Conservation (phyloP, 371 early-diverging fungal genomes). For the Gilbertella persicaria region DNA sequence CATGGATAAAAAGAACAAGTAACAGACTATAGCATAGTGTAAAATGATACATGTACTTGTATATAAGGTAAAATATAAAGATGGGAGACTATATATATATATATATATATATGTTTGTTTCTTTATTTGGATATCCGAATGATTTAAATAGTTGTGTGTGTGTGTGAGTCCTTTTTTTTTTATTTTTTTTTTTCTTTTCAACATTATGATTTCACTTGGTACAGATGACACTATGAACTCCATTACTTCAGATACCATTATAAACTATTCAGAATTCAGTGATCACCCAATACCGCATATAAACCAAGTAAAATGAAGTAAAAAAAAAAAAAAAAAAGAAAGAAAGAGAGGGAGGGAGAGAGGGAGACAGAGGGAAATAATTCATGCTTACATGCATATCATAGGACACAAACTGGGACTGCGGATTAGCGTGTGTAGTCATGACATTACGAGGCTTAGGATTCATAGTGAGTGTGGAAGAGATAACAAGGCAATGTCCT, state of each 20-base stretch:
- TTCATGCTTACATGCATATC: no score
- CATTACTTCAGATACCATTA: constrained; percentile 12
- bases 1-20: no score
- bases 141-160: no score
- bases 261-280: constrained; percentile 33
- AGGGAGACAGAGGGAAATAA: neutral
- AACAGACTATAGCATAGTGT: no score
- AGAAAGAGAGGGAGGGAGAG: neutral
- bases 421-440: constrained; percentile 82
- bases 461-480: constrained; percentile 39
- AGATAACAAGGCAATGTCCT: constrained; percentile 45
- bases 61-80: no score
- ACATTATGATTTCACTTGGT: constrained; percentile 27
- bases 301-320: constrained; percentile 24
- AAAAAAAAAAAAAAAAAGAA: neutral
- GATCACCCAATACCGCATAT: constrained; percentile 36
- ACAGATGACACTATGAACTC: constrained; percentile 17
- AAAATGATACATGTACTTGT: no score
- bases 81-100: no score
- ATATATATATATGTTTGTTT: no score
- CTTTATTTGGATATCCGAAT: no score
- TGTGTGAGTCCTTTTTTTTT: no score
- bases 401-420: constrained; percentile 70
- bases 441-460: constrained; percentile 74
- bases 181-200: no score